These are phyloP conservation scores for Malassezia pachydermatis DNA, from an alignment of 1,284 basidiomycete genomes.

Conservation along the genomic window DNA sequence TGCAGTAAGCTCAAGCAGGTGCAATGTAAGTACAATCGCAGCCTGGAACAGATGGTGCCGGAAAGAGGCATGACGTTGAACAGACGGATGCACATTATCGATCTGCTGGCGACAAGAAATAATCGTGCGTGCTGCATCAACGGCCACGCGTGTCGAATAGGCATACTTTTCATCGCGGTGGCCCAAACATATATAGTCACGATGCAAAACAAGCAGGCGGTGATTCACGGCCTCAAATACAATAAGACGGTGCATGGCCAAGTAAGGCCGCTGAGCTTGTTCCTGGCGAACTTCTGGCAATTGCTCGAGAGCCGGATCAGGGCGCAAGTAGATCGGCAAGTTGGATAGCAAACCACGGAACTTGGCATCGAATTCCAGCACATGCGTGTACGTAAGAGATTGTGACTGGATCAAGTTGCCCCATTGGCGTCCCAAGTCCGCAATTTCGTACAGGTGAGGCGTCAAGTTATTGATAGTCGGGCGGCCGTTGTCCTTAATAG, in stretches of 20 bases:
- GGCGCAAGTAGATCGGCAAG: conserved; percentile 27
- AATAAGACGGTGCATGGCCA: conserved; percentile 29
- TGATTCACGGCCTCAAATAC: conserved; percentile 34
- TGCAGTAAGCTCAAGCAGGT: conserved; percentile 69
- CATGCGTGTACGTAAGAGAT: conserved; percentile 24
- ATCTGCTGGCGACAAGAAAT: conserved; percentile 18
- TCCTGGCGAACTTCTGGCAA: conserved; percentile 26
- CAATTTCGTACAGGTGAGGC: conserved; percentile 26
- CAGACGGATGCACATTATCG: conserved; percentile 19
- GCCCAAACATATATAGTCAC: conserved; percentile 30
- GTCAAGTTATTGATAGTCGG: conserved; percentile 28
- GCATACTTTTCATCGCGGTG: conserved; percentile 33
- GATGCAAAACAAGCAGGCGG: conserved; percentile 33
- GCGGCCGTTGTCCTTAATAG: conserved; percentile 14
- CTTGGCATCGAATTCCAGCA: conserved; percentile 28
- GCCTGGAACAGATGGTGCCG: conserved; percentile 58
- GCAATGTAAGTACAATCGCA: conserved; percentile 71
- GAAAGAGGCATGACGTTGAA: conserved; percentile 51
- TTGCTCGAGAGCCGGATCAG: conserved; percentile 33
- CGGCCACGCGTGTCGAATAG: conserved; percentile 23
- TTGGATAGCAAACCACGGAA: conserved; percentile 24
- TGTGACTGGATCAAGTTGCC: conserved; percentile 22
- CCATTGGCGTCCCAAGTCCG: conserved; percentile 22
- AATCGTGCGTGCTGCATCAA: conserved; percentile 19
- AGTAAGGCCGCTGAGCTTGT: conserved; percentile 31